Percentiles rank a stretch among this genome's conserved stretches.
Evolutionary conservation across 345 rosid genomes (phyloP).

Genomic region (Moringa oleifera): DNA sequence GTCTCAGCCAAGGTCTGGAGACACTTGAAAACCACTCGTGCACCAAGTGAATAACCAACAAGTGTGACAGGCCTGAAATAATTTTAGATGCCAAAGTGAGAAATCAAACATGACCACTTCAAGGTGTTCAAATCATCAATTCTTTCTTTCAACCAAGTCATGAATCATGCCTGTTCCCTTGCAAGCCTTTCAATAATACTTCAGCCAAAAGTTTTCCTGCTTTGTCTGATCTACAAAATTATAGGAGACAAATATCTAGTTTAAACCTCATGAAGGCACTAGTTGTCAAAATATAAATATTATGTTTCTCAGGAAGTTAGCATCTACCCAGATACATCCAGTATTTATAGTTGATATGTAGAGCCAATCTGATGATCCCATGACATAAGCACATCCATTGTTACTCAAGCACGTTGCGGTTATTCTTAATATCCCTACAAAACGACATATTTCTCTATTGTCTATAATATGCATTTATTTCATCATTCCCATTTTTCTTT

Average conservation of each 20-base stretch:
- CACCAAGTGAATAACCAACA: slow-evolving; percentile 90
- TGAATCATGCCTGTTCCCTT: slow-evolving; percentile 71
- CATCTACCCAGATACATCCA: slow-evolving; percentile 2
- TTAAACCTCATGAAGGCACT: neutral
- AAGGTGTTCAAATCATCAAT: neutral
- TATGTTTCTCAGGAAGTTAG: neutral
- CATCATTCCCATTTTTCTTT: neutral
- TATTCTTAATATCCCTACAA: neutral
- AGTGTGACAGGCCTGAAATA: slow-evolving; percentile 83
- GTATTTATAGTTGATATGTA: neutral
- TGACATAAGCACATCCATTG: neutral
- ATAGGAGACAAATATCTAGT: slow-evolving; percentile 15
- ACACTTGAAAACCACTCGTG: slow-evolving; percentile 87
- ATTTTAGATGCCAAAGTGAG: slow-evolving; percentile 5
- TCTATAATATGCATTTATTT: neutral
- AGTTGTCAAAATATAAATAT: neutral
- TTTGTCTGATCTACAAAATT: slow-evolving; percentile 68
- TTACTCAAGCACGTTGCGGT: neutral
- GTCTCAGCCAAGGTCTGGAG: slow-evolving; percentile 76
- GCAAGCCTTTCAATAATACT: slow-evolving; percentile 76
- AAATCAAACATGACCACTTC: neutral
- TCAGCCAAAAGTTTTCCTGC: slow-evolving; percentile 93
- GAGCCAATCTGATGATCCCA: neutral
- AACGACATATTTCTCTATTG: neutral
- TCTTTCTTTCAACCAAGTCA: neutral